Evolutionary conservation across 495 filamentous ascomycete species (phyloP), one percentile per base, ranked within the genome.

Genomic region (Melanomma pulvis-pyrius): DNA sequence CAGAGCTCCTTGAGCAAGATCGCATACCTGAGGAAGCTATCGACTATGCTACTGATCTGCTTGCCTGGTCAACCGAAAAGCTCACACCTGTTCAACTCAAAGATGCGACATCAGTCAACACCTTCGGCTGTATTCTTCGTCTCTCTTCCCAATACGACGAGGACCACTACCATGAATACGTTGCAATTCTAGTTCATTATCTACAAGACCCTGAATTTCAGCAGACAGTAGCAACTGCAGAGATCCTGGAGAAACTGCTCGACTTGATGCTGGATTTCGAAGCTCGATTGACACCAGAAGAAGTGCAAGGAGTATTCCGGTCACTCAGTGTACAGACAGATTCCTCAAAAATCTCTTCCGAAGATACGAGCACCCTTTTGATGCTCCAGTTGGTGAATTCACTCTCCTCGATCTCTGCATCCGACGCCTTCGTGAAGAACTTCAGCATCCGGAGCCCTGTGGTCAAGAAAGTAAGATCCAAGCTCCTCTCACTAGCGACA

Each of bases 21-120:
- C 51, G 34, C 39, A 59, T 71, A 22, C 59, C 65, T 12, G 60
- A 67, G n/a, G 60, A 61, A 46, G 65, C 54, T 1, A 29, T 68
- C 15, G 69, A 71, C 24, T 61, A 65, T 47, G 69, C 69, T 44
- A 49, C 59, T 13, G 69, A 71, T 22, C 53, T 71, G 24, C 26
- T 71, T 1, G 28, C 56, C 25, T 71, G 55, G 69, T 68, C 65
- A 12, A 65, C 55, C 7, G 60, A 67, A 22, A 59, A 64, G 24
- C 60, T 71, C 36, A 50, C 55, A 0, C 49, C 69, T 32, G 19
- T 24, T 30, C 64, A 71, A 54, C 17, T 71, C 12, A 25, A 50
- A 19, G 61, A 65, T 56, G 32, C n/a, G 25, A 54, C 44, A 6
- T 71, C 68, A 26, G 22, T 64, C 6, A 11, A 30, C 6, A 59